These are phyloP conservation scores for Rostrohypoxylon terebratum DNA, from an alignment of 495 filamentous ascomycete species.

Conservation along the genomic window DNA sequence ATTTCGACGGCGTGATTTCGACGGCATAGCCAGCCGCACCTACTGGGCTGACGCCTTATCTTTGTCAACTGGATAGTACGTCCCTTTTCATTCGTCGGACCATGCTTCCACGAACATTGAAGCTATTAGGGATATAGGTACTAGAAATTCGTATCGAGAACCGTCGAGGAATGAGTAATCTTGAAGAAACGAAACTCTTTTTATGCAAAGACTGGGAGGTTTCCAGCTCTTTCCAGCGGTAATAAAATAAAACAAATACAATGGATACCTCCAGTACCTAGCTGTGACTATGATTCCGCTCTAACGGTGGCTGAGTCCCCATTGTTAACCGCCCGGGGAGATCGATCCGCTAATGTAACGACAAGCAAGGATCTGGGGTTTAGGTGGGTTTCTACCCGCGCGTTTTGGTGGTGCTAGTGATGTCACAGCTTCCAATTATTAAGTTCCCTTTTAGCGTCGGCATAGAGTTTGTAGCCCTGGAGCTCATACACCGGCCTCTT, in stretches of 20 bases:
- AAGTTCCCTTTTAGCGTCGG: constrained; percentile 17
- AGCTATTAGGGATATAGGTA: no score
- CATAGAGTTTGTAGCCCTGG: constrained; percentile 21
- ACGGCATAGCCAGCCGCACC: background rate
- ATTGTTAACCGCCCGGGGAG: background rate
- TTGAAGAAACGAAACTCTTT: no score
- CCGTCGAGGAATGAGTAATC: no score
- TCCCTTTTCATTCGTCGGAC: no score
- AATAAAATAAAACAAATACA: no score
- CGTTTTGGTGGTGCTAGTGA: constrained; percentile 37
- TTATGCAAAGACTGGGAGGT: no score
- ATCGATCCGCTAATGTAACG: background rate
- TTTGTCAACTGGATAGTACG: no score
- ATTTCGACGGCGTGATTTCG: background rate
- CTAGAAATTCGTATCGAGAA: no score
- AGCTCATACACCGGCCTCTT: background rate
- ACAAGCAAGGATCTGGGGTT: background rate
- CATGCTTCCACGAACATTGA: no score
- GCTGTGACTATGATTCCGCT: background rate
- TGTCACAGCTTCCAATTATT: constrained; percentile 29
- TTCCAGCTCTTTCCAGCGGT: no score
- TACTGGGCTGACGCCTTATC: no score
- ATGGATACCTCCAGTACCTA: background rate
- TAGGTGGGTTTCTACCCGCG: constrained; percentile 7
- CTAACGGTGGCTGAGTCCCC: background rate